Base-by-base conservation (phyloP, 164 flowering plant species). In the Magnolia kwangsiensis region DNA sequence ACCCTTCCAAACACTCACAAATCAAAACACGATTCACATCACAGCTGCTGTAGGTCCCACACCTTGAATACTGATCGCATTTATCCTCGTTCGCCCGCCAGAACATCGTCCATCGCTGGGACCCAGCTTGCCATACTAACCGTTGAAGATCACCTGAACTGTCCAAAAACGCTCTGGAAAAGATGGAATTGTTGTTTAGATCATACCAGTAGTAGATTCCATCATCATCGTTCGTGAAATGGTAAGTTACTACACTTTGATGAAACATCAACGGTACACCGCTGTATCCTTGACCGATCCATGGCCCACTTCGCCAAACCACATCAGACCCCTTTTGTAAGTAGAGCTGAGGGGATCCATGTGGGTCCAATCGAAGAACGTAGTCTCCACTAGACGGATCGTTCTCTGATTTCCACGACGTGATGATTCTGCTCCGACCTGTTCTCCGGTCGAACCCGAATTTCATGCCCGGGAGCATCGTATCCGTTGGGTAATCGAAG, bases 201-300 rank as follows among this genome's bases (percentile, higher is more conserved):
- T 50, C 8, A 63, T 71, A 92, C 3, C 78, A 66, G 79, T 85
- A 89, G n/a, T 72, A 83, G 0, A 83, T 85, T 73, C 84, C 89
- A 0, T 81, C 71, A n/a, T 31, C 23, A n/a, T 80, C 76, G 2
- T 18, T 6, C 0, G 76, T 75, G 50, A 87, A 88, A 0, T 13
- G 21, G 77, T 84, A 72, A 23, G 19, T 23, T 63, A 18, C 2
- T 61, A 31, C 5, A 84, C 19, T 14, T 66, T 50, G 6, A 76
- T 3, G 0, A 50, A 49, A 74, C 90, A 89, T 83, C 14, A 83
- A 88, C 8, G 93, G 92, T 0, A 87, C 86, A 0, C 93, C 94
- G 24, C 88, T 88, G 64, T 85, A 90, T 50, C 87, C 63, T 1
- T 55, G 8, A 0, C 94, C 94, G 66, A 85, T 84, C 92, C 90